Evolutionary conservation across 2,329 filamentous ascomycete genomes (phyloP).

Genomic region (Pseudogymnoascus sp.): DNA sequence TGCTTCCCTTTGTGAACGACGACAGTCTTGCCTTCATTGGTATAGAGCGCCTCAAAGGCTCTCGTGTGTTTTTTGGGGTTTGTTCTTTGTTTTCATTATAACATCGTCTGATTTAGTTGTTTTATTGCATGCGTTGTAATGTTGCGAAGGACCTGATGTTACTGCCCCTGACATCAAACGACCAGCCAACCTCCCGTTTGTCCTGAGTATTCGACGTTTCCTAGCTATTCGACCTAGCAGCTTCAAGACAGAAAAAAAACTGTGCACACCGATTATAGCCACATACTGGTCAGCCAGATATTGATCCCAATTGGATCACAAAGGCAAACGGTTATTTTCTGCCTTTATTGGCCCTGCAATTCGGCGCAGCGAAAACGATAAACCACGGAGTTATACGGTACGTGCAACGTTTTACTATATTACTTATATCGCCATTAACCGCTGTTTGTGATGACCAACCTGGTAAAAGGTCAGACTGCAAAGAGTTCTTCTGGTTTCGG

Average conservation of each 20-base stretch:
- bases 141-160: neutral
- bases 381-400: constrained; percentile 6
- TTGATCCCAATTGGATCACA: neutral
- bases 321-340: neutral
- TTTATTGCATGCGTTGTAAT: neutral
- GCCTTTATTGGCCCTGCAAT: neutral
- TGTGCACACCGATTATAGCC: neutral
- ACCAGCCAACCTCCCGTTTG: neutral
- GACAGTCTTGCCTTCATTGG: neutral
- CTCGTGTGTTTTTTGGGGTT: neutral
- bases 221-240: neutral
- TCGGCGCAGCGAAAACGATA: neutral
- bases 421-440: neutral
- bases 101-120: neutral
- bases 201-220: neutral
- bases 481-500: constrained; percentile 40
- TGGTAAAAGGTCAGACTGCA: constrained; percentile 61
- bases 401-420: constrained; percentile 10
- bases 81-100: neutral
- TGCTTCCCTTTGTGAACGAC: neutral
- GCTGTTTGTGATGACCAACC: constrained; percentile 43
- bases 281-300: neutral
- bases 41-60: neutral
- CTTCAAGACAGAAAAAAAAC: neutral
- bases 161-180: neutral